Conservation (phyloP, 768 basidiomycete species). For the Pholiota microspora region DNA sequence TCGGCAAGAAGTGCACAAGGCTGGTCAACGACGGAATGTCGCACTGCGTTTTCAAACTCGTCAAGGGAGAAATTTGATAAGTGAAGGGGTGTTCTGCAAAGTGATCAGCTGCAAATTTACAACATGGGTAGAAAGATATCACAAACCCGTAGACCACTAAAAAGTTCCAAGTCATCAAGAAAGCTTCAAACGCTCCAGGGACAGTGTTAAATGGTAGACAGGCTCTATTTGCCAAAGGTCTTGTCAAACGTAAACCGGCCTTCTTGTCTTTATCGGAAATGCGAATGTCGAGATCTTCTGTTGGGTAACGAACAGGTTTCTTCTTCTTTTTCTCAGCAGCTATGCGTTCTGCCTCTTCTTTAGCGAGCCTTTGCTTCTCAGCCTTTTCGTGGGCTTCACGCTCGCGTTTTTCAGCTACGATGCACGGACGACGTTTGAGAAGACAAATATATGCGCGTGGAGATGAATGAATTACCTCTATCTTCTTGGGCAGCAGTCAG, state of each 20-base stretch:
- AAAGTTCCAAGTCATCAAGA: slow-evolving; percentile 94
- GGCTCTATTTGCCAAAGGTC: slow-evolving; percentile 62
- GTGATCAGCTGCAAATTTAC: slow-evolving; percentile 10
- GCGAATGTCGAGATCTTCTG: slow-evolving; percentile 86
- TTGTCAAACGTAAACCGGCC: slow-evolving; percentile 64
- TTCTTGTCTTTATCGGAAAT: slow-evolving; percentile 82
- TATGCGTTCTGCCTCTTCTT: slow-evolving; percentile 69
- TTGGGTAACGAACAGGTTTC: slow-evolving; percentile 88
- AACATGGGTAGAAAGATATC: slow-evolving; percentile 1
- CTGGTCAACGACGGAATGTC: slow-evolving; percentile 67
- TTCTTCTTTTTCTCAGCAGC: slow-evolving; percentile 84
- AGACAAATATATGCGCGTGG: slow-evolving; percentile 11
- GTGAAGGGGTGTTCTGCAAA: slow-evolving; percentile 75
- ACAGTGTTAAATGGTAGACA: slow-evolving; percentile 69
- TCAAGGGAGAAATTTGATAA: slow-evolving; percentile 90
- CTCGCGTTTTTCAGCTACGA: slow-evolving; percentile 60
- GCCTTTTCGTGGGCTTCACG: slow-evolving; percentile 69
- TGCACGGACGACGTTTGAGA: slow-evolving; percentile 21
- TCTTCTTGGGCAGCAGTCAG: slow-evolving; percentile 72
- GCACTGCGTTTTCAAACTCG: slow-evolving; percentile 86
- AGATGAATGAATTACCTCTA: slow-evolving; percentile 45
- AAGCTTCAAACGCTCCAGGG: slow-evolving; percentile 71
- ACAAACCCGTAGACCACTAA: slow-evolving; percentile 89
- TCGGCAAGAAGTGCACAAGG: slow-evolving; percentile 82
- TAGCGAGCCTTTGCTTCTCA: slow-evolving; percentile 59